phyloP scores from a whole-genome alignment of 148 eudicot species.

The Rhododendron williamsianum region DNA sequence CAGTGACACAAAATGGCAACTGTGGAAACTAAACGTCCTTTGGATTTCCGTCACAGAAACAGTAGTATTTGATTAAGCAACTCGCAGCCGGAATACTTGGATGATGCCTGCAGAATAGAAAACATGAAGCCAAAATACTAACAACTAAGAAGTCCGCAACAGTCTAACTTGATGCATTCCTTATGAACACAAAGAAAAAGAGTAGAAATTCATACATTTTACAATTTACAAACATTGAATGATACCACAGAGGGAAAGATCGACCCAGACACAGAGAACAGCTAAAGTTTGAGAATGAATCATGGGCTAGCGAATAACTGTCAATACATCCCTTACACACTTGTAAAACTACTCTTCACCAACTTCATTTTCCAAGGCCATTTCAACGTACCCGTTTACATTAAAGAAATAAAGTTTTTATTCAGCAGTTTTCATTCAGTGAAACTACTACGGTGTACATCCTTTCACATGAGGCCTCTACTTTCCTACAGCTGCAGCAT shows the following conservation, averaged over 20 bases:
- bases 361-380: background rate
- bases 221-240: background rate
- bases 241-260: background rate
- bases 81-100: background rate
- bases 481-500: background rate
- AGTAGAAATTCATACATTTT: background rate
- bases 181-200: background rate
- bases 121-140: background rate
- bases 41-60: background rate
- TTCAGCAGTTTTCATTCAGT: background rate
- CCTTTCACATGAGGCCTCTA: background rate
- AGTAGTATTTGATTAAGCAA: background rate
- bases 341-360: background rate
- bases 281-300: background rate
- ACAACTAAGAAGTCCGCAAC: background rate
- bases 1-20: background rate
- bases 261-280: background rate
- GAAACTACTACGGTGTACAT: background rate
- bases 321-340: background rate
- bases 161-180: background rate
- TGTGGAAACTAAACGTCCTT: background rate
- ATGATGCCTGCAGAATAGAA: slow-evolving; percentile 7
- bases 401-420: background rate
- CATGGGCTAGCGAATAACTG: background rate
- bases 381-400: background rate